These are phyloP conservation scores for Yarrowia divulgata DNA, from an alignment of 805 yeast species.

Conservation along the genomic window DNA sequence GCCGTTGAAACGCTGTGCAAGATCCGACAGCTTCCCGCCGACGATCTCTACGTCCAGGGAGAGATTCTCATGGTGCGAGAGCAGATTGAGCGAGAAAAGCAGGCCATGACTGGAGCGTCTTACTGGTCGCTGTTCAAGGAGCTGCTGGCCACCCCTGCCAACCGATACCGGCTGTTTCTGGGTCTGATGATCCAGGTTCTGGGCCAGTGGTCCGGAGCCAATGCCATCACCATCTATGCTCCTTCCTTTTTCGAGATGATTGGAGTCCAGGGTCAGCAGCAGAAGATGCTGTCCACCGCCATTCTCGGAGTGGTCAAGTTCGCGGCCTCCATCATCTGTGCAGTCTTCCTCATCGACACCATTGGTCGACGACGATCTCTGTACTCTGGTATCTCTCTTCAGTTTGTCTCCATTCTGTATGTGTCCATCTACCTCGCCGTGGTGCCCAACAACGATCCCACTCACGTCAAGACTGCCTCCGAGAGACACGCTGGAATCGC, in stretches of 20 bases:
- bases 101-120: conserved; percentile 46
- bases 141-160: conserved; percentile 52
- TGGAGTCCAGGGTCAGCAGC: conserved; percentile 54
- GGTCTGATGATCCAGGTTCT: conserved; percentile 52
- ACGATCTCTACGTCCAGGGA: conserved; percentile 59
- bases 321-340: conserved; percentile 57
- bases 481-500: conserved; percentile 54
- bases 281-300: conserved; percentile 58
- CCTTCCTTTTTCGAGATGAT: conserved; percentile 59
- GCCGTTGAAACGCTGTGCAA: conserved; percentile 55
- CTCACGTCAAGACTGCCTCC: conserved; percentile 50
- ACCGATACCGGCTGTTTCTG: conserved; percentile 54
- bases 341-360: conserved; percentile 62
- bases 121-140: conserved; percentile 52
- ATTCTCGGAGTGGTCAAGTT: conserved; percentile 63
- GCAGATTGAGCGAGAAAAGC: conserved; percentile 54
- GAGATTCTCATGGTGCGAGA: conserved; percentile 62
- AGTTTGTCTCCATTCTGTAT: conserved; percentile 55
- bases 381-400: conserved; percentile 59
- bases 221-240: conserved; percentile 63
- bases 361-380: conserved; percentile 61
- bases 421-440: conserved; percentile 56
- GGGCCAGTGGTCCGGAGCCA: conserved; percentile 66
- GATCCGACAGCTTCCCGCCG: conserved; percentile 56
- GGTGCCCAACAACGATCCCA: conserved; percentile 53